Percentiles rank a stretch among this genome's conserved stretches.
Evolutionary conservation across 192 early-diverging fungal genomes (phyloP).

Genomic region (Lunasporangiospora selenospora): DNA sequence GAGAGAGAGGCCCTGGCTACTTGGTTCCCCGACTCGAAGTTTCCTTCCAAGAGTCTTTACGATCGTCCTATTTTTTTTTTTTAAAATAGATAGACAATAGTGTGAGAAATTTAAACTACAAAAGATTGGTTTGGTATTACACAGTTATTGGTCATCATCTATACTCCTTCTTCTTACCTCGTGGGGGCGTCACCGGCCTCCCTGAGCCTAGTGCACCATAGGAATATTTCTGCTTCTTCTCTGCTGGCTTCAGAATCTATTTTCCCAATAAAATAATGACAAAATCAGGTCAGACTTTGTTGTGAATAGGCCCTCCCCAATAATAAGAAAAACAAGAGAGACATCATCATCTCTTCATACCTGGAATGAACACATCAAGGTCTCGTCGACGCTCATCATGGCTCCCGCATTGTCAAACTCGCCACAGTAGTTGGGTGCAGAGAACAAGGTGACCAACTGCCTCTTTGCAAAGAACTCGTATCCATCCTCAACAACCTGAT

Average conservation of each 20-base stretch:
- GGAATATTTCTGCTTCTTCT: constrained; percentile 85
- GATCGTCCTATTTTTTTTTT: too few relatives aligned
- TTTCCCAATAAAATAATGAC: background rate
- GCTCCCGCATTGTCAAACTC: constrained; percentile 92
- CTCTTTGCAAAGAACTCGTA: constrained; percentile 99
- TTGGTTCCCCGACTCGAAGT: too few relatives aligned
- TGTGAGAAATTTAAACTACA: too few relatives aligned
- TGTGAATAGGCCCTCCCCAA: background rate
- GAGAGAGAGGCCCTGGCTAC: too few relatives aligned
- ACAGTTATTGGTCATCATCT: too few relatives aligned
- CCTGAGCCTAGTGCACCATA: constrained; percentile 74
- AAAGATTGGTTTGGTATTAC: too few relatives aligned
- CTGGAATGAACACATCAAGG: constrained; percentile 90
- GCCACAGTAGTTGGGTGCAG: constrained; percentile 96
- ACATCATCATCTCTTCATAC: constrained; percentile 33
- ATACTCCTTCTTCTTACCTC: constrained; percentile 71
- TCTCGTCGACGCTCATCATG: constrained; percentile 92
- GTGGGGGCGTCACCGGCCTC: constrained; percentile 77
- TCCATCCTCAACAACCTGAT: constrained; percentile 98
- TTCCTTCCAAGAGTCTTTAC: too few relatives aligned
- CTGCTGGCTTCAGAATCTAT: constrained; percentile 96
- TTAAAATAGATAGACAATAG: too few relatives aligned
- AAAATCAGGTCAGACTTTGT: background rate
- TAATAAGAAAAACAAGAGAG: background rate
- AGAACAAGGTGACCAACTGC: constrained; percentile 95